Evolutionary conservation across 208 protist species (phyloP), one percentile per base, ranked within the genome.

Genomic region (Lotmaria passim): DNA sequence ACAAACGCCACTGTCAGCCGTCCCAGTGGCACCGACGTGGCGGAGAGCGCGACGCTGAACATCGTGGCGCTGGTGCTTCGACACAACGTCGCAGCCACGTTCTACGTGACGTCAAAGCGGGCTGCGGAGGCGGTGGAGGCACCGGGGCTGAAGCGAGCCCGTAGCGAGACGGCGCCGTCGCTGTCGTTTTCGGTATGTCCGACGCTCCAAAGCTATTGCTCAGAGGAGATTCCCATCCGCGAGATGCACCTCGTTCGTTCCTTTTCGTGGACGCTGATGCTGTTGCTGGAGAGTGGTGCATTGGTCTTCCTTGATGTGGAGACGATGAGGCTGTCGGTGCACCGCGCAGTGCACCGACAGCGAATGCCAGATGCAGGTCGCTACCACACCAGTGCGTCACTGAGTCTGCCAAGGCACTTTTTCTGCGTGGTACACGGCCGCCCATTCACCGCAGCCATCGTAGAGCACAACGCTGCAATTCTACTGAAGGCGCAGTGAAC

Each of bases 251-350:
- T 90, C n/a, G 63, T 87, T 30, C 75, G 78, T 33, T 69, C 82
- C 41, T 64, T 85, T 73, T 84, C 86, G 15, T 83, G 78, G 63
- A 74, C 79, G 1, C 48, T 93, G 30, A 64, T 70, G 31, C 64
- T 90, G 26, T 68, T 90, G 26, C 75, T 95, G 30, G 82, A 90
- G 62, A 92, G 85, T 50, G 90, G 87, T 10, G 90, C 86, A 12
- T 34, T 93, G 7, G 48, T 93, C 5, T 83, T 91, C 14, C 55
- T 95, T 2, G 87, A 95, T 30, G 74, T 79, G 12, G 46, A 74
- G 30, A 81, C 79, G 33, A 89, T 95, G 87, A 71, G 79, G 33
- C 36, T 83, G 15, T 78, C 89, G 14, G 55, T 75, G 50, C 72
- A 81, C 44, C 73, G 78, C 39, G 28, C 82, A 3, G 51, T 78